Evolutionary conservation across 441 rosid species (phyloP), one percentile per base, ranked within the genome.

Genomic region (Populus hybrid): DNA sequence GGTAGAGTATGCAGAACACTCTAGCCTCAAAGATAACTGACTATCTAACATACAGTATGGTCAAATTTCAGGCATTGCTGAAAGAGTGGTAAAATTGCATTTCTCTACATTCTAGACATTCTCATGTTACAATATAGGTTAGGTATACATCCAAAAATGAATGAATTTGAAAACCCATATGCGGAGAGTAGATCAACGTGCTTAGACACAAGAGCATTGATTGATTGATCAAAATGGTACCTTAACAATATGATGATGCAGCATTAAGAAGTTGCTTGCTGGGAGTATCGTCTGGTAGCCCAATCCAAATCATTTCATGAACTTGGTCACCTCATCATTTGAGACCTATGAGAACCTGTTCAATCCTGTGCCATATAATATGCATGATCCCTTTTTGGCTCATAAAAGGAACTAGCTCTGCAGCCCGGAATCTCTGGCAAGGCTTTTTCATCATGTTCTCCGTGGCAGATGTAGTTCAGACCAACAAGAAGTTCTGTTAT

Each of bases 401-500:
- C 18, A 71, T 59, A 69, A 59, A 50, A 57, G 32, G 28, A 46
- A 64, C 42, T 42, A 72, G 70, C 74, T 61, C 72, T 75, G 64
- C 66, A 61, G 3, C 66, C 21, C 12, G 79, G 11, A 28, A 74
- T 61, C 71, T 75, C 70, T 2, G 79, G 74, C 7, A 38, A 69
- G 67, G 78, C 40, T 36, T 40, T 81, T 50, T 64, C 84, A 3
- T 80, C 46, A 18, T 36, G 67, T 66, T 82, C 88, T 70, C 77
- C 70, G 20, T 74, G 85, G 84, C 83, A 86, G 68, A 88, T 70
- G 74, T 87, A 86, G 82, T 86, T 87, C 67, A 90, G 88, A 24
- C 94, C 96, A 16, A 90, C 82, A 28, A 90, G 89, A 71, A 90
- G 91, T 80, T 91, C 93, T 0, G 69, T 79, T 11, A 91, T 87